These are phyloP conservation scores for Hydnomerulius pinastri DNA, from an alignment of 768 basidiomycete species.

Conservation along the genomic window DNA sequence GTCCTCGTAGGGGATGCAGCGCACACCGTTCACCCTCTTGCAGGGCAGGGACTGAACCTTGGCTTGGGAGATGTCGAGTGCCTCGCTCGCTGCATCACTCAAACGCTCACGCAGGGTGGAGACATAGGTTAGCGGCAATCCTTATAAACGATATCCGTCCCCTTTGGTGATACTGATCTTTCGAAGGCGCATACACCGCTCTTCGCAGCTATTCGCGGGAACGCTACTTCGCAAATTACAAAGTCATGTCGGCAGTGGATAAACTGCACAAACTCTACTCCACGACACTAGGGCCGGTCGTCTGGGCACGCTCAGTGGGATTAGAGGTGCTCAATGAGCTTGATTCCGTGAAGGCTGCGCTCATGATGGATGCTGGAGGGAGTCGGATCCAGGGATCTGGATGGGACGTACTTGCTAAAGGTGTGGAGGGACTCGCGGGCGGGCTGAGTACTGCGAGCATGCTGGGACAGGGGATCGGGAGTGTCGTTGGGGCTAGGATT, in stretches of 20 bases:
- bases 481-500: conserved; percentile 28
- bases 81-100: conserved; percentile 64
- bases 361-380: conserved; percentile 82
- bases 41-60: conserved; percentile 94
- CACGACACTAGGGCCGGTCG: conserved; percentile 62
- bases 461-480: conserved; percentile 23
- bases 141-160: neutral
- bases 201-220: conserved; percentile 77
- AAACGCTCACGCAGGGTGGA: conserved; percentile 60
- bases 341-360: conserved; percentile 73
- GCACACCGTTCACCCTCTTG: conserved; percentile 92
- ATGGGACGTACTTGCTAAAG: conserved; percentile 39
- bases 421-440: conserved; percentile 45
- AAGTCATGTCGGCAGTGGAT: conserved; percentile 80
- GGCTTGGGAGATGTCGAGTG: conserved; percentile 86
- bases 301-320: conserved; percentile 87
- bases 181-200: conserved; percentile 69
- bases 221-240: conserved; percentile 86
- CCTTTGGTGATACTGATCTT: neutral
- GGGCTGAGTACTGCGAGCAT: conserved; percentile 35
- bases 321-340: conserved; percentile 92
- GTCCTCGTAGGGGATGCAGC: conserved; percentile 96
- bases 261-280: conserved; percentile 89
- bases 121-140: conserved; percentile 71
- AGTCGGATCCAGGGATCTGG: conserved; percentile 26